A percentile compares a stretch with the other conserved stretches of the same genome.
These are phyloP conservation scores for Echeveria elegans DNA, from an alignment of 164 flowering plant species.

Conservation along the genomic window DNA sequence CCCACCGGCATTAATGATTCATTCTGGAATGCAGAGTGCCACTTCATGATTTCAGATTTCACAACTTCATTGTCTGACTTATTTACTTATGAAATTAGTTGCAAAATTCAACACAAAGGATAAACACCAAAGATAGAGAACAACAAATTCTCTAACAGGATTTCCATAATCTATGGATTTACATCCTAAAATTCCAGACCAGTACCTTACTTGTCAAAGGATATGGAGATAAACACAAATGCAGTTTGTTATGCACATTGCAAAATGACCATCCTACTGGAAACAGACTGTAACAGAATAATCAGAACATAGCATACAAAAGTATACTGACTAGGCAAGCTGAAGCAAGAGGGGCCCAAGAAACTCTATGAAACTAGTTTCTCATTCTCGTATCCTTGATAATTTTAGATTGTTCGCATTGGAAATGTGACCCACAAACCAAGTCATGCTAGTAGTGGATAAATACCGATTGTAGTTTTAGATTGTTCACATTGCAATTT, in stretches of 20 bases:
- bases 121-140: not conserved
- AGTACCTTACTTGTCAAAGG: not conserved
- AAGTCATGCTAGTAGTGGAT: not conserved
- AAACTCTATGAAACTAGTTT: not conserved
- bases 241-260: not conserved
- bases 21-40: slow-evolving; percentile 81
- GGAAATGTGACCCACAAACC: not conserved
- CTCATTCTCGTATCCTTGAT: not conserved
- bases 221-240: not conserved
- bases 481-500: too few species aligned
- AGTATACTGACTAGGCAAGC: not conserved
- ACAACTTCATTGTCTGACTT: slow-evolving; percentile 71
- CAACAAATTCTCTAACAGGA: not conserved
- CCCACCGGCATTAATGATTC: slow-evolving; percentile 58
- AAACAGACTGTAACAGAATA: not conserved
- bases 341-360: not conserved
- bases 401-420: too few species aligned
- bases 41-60: slow-evolving; percentile 75
- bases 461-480: not conserved
- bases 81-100: not conserved
- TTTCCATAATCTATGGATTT: not conserved
- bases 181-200: not conserved
- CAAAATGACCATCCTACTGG: not conserved
- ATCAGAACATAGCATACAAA: not conserved
- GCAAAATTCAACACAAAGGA: not conserved